phyloP scores from a whole-genome alignment of 352 stramenopile species.

The Chrysophaeum taylorii region DNA sequence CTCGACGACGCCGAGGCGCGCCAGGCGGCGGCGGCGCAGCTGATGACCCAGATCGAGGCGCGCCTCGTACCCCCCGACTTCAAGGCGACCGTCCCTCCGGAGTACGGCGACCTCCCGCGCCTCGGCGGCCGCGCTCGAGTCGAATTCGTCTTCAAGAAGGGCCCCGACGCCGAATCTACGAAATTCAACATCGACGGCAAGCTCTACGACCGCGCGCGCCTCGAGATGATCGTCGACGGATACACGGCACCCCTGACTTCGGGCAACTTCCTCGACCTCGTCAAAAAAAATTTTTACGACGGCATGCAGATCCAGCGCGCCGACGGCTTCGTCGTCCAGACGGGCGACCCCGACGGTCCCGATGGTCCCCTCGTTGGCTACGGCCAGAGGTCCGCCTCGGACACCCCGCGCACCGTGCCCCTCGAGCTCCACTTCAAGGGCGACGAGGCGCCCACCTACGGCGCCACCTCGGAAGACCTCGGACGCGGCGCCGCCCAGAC shows the following conservation, averaged over 20 bases:
- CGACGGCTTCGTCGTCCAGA: conserved; percentile 76
- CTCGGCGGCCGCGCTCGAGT: conserved; percentile 58
- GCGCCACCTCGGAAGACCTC: conserved; percentile 55
- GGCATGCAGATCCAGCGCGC: conserved; percentile 58
- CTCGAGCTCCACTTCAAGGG: conserved; percentile 52
- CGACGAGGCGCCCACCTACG: conserved; percentile 54
- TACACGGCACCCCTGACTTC: conserved; percentile 63
- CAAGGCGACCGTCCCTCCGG: conserved; percentile 40
- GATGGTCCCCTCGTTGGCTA: conserved; percentile 33
- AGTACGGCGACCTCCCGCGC: conserved; percentile 57
- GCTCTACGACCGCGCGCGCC: conserved; percentile 53
- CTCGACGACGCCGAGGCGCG: conserved; percentile 47
- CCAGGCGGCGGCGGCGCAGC: conserved; percentile 43
- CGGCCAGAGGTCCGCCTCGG: conserved; percentile 39
- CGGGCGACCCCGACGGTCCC: conserved; percentile 55
- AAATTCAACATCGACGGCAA: conserved; percentile 57
- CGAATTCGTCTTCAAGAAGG: conserved; percentile 52
- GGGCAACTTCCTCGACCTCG: conserved; percentile 68
- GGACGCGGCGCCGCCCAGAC: conserved; percentile 47
- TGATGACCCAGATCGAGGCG: conserved; percentile 52
- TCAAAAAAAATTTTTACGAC: conserved; percentile 67
- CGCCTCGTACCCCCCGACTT: conserved; percentile 53
- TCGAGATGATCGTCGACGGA: conserved; percentile 69
- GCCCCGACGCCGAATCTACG: conserved; percentile 21
- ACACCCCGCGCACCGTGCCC: conserved; percentile 48